A percentile compares a stretch with the other conserved stretches of the same genome.
Conservation (phyloP, 2,329 filamentous ascomycete species). For the Salinomyces thailandicus region DNA sequence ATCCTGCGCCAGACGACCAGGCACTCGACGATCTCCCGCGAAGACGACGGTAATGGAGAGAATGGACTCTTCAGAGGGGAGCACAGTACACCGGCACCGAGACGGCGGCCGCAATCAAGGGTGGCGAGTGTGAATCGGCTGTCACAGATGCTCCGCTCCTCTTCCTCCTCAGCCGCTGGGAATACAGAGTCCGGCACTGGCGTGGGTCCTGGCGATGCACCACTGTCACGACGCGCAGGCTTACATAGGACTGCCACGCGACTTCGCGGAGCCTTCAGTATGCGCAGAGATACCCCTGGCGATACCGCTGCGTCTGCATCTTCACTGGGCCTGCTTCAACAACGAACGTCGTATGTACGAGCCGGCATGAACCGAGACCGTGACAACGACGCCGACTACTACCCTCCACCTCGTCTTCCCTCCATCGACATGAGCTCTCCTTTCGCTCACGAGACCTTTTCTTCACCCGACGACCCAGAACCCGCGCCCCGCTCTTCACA, state of each 20-base stretch:
- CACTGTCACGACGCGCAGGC: neutral
- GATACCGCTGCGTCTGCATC: neutral
- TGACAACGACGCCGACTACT: conserved; percentile 14
- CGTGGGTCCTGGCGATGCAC: too few relatives aligned
- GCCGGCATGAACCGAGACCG: conserved; percentile 12
- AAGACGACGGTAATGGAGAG: conserved; percentile 5
- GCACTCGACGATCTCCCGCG: conserved; percentile 1
- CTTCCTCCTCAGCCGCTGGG: too few relatives aligned
- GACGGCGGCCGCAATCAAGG: conserved; percentile 7
- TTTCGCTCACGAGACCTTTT: conserved; percentile 28
- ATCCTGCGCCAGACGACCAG: conserved; percentile 6
- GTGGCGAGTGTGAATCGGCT: conserved; percentile 17
- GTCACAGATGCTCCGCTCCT: conserved; percentile 22
- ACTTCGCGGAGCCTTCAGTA: conserved; percentile 5
- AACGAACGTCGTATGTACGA: conserved; percentile 18
- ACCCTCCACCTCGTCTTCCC: conserved; percentile 20
- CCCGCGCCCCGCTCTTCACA: conserved; percentile 16
- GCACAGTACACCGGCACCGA: conserved; percentile 1
- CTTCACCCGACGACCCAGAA: conserved; percentile 11
- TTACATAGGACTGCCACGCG: conserved; percentile 8
- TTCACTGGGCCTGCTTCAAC: conserved; percentile 11
- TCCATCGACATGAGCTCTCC: conserved; percentile 23
- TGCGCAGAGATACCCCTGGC: neutral
- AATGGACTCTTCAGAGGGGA: conserved; percentile 7
- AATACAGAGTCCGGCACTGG: too few relatives aligned